Percentiles rank a stretch among this genome's conserved stretches.
These are phyloP conservation scores for Nepenthes mirabilis DNA, from an alignment of 148 eudicot species.

Conservation along the genomic window DNA sequence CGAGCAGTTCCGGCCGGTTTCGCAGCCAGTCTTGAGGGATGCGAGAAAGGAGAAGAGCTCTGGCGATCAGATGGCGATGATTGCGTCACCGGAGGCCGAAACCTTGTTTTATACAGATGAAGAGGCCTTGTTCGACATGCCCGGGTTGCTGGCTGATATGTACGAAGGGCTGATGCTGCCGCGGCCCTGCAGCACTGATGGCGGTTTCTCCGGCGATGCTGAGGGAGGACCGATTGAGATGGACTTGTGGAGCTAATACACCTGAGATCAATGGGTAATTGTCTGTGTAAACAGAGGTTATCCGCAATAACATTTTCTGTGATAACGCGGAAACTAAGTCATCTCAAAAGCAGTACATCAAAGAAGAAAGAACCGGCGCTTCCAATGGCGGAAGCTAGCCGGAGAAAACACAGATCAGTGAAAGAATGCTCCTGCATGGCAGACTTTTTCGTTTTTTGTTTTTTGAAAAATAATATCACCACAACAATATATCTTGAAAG, in stretches of 20 bases:
- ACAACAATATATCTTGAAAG: too few species aligned
- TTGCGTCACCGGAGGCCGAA: neutral
- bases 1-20: conserved; percentile 17
- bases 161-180: conserved; percentile 47
- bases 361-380: too few species aligned
- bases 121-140: conserved; percentile 38
- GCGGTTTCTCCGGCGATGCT: neutral
- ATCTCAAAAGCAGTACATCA: too few species aligned
- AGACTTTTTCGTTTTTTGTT: too few species aligned
- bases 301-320: neutral
- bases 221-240: conserved; percentile 3
- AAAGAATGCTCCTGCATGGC: too few species aligned
- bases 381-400: too few species aligned
- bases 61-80: neutral
- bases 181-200: neutral
- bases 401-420: too few species aligned
- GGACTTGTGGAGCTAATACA: conserved; percentile 24
- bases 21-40: neutral
- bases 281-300: neutral
- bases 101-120: conserved; percentile 30
- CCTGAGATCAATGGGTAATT: neutral
- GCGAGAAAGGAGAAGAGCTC: neutral
- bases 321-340: neutral
- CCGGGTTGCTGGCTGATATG: conserved; percentile 43
- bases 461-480: too few species aligned